phyloP scores from a whole-genome alignment of 2,329 filamentous ascomycete species.

The Colletotrichum coccodes region DNA sequence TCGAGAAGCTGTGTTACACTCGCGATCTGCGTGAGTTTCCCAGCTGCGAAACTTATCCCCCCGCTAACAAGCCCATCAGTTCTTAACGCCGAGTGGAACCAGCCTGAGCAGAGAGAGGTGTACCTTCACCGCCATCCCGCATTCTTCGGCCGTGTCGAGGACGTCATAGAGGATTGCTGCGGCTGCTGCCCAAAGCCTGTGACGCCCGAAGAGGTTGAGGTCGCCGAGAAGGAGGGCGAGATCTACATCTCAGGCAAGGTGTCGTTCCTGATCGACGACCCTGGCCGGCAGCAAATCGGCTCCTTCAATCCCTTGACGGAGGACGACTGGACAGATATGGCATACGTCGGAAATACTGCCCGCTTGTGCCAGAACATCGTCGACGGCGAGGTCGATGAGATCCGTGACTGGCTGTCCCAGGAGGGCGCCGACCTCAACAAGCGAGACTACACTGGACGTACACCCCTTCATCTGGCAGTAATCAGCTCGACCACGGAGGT shows the following conservation, averaged over 20 bases:
- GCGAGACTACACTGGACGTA: constrained; percentile 81
- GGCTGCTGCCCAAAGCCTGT: constrained; percentile 77
- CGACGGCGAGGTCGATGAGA: constrained; percentile 75
- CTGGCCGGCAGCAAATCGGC: constrained; percentile 77
- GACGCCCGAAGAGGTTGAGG: constrained; percentile 77
- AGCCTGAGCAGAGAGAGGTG: constrained; percentile 77
- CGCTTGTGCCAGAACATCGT: constrained; percentile 85
- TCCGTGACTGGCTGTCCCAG: constrained; percentile 75
- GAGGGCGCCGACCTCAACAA: constrained; percentile 77
- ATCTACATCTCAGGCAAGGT: constrained; percentile 81
- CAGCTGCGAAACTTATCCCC: too few relatives aligned
- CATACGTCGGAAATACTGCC: constrained; percentile 84
- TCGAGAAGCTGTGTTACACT: constrained; percentile 85
- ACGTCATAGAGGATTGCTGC: constrained; percentile 85
- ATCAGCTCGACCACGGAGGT: constrained; percentile 75
- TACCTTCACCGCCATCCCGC: constrained; percentile 86
- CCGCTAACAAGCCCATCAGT: constrained; percentile 45
- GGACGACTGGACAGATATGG: constrained; percentile 91
- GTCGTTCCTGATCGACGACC: constrained; percentile 81
- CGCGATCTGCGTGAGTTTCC: constrained; percentile 71
- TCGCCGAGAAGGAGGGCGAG: constrained; percentile 77
- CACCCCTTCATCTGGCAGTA: constrained; percentile 81
- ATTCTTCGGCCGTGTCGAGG: constrained; percentile 81
- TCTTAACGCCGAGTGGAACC: constrained; percentile 89
- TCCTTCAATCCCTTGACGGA: constrained; percentile 85